Conservation (phyloP, 495 filamentous ascomycete genomes). For the Penicillium odoratum region DNA sequence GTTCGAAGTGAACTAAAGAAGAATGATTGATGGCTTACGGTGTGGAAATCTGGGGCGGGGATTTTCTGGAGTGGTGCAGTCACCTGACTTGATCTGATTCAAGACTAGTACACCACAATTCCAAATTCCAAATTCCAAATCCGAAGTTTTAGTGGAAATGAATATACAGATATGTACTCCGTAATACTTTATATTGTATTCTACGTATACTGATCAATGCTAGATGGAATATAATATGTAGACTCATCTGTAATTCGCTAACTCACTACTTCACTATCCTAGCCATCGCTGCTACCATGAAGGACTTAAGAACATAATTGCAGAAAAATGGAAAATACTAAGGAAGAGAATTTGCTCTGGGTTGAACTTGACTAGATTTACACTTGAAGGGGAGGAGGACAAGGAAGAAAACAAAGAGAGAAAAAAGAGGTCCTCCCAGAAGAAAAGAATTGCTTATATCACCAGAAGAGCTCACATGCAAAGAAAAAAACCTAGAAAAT, state of each 20-base stretch:
- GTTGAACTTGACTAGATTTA: slow-evolving; percentile 1
- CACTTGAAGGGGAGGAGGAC: background rate
- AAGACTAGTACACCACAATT: background rate
- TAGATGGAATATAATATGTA: too few relatives aligned
- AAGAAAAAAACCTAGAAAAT: background rate
- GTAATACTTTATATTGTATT: too few relatives aligned
- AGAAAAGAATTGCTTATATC: background rate
- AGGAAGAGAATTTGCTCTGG: background rate
- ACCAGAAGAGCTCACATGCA: background rate
- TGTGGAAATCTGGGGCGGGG: slow-evolving; percentile 7
- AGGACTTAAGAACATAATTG: background rate
- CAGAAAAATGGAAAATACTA: background rate
- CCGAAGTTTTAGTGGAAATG: too few relatives aligned
- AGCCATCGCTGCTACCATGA: background rate
- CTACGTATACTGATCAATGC: too few relatives aligned
- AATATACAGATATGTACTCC: too few relatives aligned
- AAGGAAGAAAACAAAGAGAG: background rate
- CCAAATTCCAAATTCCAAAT: too few relatives aligned
- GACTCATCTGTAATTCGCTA: background rate
- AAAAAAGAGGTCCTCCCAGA: background rate
- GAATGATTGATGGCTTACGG: slow-evolving; percentile 2
- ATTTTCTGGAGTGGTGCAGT: slow-evolving; percentile 3
- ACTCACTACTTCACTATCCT: background rate
- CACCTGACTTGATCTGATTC: background rate
- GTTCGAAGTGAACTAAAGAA: background rate